Evolutionary conservation across 2,329 filamentous ascomycete genomes (phyloP), one percentile per base, ranked within the genome.

Genomic region (Stenocarpella maydis): DNA sequence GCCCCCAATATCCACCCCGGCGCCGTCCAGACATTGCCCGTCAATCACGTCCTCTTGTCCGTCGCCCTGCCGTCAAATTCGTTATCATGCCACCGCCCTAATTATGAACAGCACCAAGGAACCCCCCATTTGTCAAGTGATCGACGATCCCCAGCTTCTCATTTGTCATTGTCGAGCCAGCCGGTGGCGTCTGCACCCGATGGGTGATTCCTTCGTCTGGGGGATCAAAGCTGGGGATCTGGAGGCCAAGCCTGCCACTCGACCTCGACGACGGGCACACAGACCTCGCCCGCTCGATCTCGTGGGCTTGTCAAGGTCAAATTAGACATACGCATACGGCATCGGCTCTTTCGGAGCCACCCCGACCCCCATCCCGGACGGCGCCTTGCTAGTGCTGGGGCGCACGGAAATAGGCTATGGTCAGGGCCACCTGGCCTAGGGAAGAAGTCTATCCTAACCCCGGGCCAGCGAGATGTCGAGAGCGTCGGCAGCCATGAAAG

Each of bases 81-180:
- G 24, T 67, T 37, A 49, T 63, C 58, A 49, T 52, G 39, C 37
- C 52, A 58, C 14, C 43, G 28, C 37, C 52, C 31, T 9, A 58
- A 34, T n/a, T n/a, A n/a, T n/a, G n/a, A n/a, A 15, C 17, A 49
- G 54, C 37, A n/a, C 37, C 37, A 58, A 58, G 37, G 12, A 26
- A 28, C 15, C 4, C 58, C 58, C 58, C 34, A 67, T 49, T 58
- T 49, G 64, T 49, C 52, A 50, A 49, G n/a, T 39, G 65, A 49
- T 58, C 34, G 52, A 49, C 52, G 24, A 24, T 45, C 52, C 65
- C 65, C 52, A 67, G 41, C 31, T 28, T 49, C 52, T 49, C 65
- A 58, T 58, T 67, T 49, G 31, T n/a, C 41, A 49, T 58, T n/a
- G 9, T 54, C 26, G 41, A 67, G 52, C 65, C 65, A 67, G 34